Evolutionary conservation across 73 alveolate genomes (phyloP).

Genomic region (Paramecium primaurelia): DNA sequence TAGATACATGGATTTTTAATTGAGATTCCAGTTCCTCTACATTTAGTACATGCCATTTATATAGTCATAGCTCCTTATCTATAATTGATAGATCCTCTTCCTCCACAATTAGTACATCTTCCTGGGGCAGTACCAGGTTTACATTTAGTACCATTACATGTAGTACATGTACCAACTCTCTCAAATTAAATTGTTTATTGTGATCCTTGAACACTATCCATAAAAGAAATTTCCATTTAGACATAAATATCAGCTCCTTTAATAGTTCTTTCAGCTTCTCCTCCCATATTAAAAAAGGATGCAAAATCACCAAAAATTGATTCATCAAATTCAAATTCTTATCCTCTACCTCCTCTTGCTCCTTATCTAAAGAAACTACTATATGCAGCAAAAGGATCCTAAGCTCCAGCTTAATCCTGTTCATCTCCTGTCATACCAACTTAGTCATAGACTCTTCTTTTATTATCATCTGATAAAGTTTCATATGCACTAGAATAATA

Average conservation of each 20-base stretch:
- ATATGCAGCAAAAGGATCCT: constrained; percentile 72
- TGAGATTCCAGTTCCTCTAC: constrained; percentile 80
- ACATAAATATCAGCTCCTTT: constrained; percentile 73
- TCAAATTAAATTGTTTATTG: constrained; percentile 61
- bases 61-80: constrained; percentile 83
- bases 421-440: constrained; percentile 92
- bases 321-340: constrained; percentile 66
- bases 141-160: constrained; percentile 79
- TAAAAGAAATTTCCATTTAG: constrained; percentile 71
- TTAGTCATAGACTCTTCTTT: constrained; percentile 78
- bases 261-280: constrained; percentile 54
- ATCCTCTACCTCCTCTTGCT: constrained; percentile 60
- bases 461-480: constrained; percentile 75
- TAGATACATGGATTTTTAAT: constrained; percentile 73
- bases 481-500: constrained; percentile 81
- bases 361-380: constrained; percentile 56
- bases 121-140: constrained; percentile 89
- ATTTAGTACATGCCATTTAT: constrained; percentile 72
- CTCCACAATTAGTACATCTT: constrained; percentile 80
- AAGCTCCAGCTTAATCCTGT: constrained; percentile 73
- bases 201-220: constrained; percentile 85
- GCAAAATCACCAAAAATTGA: constrained; percentile 84
- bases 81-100: constrained; percentile 73
- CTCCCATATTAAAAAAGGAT: constrained; percentile 77
- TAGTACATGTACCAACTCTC: constrained; percentile 72